These are phyloP conservation scores for Lipomyces starkeyi DNA, from an alignment of 805 yeast genomes.

Conservation along the genomic window DNA sequence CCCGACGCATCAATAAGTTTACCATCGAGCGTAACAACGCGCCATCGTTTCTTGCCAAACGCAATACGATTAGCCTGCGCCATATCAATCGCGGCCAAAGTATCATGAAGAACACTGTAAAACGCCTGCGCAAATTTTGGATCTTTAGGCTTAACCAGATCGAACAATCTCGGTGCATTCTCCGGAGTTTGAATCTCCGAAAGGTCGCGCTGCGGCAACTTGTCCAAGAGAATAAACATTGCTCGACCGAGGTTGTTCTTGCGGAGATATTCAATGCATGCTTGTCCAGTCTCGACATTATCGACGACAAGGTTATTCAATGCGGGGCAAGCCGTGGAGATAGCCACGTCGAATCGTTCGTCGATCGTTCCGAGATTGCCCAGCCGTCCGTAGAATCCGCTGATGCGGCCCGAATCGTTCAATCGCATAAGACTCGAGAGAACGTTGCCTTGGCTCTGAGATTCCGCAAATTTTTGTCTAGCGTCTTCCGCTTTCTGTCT, in stretches of 20 bases:
- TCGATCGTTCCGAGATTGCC: constrained; percentile 95
- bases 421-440: constrained; percentile 69
- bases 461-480: constrained; percentile 58
- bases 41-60: constrained; percentile 75
- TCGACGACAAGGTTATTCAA: constrained; percentile 94
- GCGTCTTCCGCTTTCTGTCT: constrained; percentile 75
- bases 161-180: constrained; percentile 80
- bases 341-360: constrained; percentile 86
- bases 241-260: constrained; percentile 87
- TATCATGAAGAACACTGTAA: constrained; percentile 82
- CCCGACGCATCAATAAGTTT: constrained; percentile 91
- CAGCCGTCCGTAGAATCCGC: constrained; percentile 70
- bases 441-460: constrained; percentile 75
- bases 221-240: constrained; percentile 78
- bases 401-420: constrained; percentile 78
- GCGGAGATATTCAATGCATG: constrained; percentile 81
- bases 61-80: constrained; percentile 87
- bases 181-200: constrained; percentile 70
- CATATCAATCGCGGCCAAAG: constrained; percentile 81
- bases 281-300: constrained; percentile 69
- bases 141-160: constrained; percentile 72
- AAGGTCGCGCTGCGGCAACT: constrained; percentile 68
- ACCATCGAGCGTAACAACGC: constrained; percentile 94
- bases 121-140: constrained; percentile 82
- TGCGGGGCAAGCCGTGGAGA: constrained; percentile 92